A percentile compares a stretch with the other conserved stretches of the same genome.
Conservation (phyloP, 345 rosid genomes). For the Gossypioides kirkii region DNA sequence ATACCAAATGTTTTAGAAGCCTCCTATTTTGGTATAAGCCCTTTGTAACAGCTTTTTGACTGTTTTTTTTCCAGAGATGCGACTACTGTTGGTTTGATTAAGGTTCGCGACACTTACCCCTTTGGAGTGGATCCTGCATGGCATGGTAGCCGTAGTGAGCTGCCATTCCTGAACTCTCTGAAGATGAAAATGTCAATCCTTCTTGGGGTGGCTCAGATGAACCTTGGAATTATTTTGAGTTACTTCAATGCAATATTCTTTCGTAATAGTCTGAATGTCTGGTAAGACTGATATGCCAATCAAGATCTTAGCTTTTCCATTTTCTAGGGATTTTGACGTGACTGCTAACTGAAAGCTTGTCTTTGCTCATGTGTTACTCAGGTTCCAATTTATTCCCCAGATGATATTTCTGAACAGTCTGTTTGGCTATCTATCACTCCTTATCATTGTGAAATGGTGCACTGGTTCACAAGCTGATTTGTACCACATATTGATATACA, state of each 20-base stretch:
- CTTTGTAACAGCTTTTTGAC: constrained; percentile 9
- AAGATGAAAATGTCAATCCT: constrained; percentile 99
- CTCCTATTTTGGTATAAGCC: not conserved
- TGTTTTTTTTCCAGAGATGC: constrained; percentile 55
- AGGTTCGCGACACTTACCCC: constrained; percentile 73
- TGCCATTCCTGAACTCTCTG: constrained; percentile 87
- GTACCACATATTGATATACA: constrained; percentile 90
- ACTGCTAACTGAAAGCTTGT: constrained; percentile 1
- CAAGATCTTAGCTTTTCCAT: constrained; percentile 11
- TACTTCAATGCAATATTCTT: constrained; percentile 83
- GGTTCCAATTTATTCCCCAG: constrained; percentile 97
- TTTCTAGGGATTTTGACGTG: not conserved
- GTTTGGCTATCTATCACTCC: constrained; percentile 86
- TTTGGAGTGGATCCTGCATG: constrained; percentile 95
- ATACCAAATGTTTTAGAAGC: not conserved
- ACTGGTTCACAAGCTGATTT: constrained; percentile 94
- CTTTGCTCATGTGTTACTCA: constrained; percentile 32
- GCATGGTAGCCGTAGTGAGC: constrained; percentile 89
- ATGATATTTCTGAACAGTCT: constrained; percentile 80
- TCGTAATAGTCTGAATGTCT: constrained; percentile 48
- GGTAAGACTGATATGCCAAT: constrained; percentile 40
- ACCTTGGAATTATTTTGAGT: constrained; percentile 92
- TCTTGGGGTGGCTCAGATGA: constrained; percentile 94
- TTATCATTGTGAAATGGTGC: constrained; percentile 80
- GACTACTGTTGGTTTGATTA: constrained; percentile 74